Conservation (phyloP, 768 basidiomycete species). For the Bullera alba region DNA sequence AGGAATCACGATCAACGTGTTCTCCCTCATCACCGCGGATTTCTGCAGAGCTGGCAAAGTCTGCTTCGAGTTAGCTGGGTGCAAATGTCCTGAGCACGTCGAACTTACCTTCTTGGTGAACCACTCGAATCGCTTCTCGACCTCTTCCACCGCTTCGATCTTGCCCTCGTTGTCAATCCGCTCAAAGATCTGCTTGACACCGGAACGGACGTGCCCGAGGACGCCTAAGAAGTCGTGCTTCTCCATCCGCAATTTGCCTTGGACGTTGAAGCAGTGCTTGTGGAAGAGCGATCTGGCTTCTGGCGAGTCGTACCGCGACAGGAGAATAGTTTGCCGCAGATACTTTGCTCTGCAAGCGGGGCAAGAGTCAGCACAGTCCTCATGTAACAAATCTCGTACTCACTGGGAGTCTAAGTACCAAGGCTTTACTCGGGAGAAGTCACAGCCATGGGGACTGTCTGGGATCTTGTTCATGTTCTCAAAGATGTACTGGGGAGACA, state of each 20-base stretch:
- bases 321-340: slow-evolving; percentile 79
- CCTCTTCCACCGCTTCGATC: slow-evolving; percentile 60
- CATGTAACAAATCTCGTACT: slow-evolving; percentile 48
- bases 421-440: slow-evolving; percentile 94
- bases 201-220: slow-evolving; percentile 61
- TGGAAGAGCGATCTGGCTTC: slow-evolving; percentile 78
- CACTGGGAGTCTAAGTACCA: slow-evolving; percentile 97
- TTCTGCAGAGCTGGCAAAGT: slow-evolving; percentile 73
- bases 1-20: slow-evolving; percentile 82
- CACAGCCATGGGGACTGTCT: slow-evolving; percentile 84
- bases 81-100: background rate
- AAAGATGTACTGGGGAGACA: slow-evolving; percentile 63
- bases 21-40: slow-evolving; percentile 86
- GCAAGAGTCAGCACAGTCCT: background rate
- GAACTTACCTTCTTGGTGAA: slow-evolving; percentile 71
- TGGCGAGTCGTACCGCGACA: slow-evolving; percentile 82
- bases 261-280: slow-evolving; percentile 66
- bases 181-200: slow-evolving; percentile 66
- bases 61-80: slow-evolving; percentile 47
- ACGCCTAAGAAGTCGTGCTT: slow-evolving; percentile 61
- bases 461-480: slow-evolving; percentile 79
- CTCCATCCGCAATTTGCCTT: slow-evolving; percentile 70
- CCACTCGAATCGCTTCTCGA: slow-evolving; percentile 75
- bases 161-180: slow-evolving; percentile 29
- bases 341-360: slow-evolving; percentile 59